Base-by-base conservation (phyloP, 163 green algal genomes). In the Chlamydomonas reinhardtii region DNA sequence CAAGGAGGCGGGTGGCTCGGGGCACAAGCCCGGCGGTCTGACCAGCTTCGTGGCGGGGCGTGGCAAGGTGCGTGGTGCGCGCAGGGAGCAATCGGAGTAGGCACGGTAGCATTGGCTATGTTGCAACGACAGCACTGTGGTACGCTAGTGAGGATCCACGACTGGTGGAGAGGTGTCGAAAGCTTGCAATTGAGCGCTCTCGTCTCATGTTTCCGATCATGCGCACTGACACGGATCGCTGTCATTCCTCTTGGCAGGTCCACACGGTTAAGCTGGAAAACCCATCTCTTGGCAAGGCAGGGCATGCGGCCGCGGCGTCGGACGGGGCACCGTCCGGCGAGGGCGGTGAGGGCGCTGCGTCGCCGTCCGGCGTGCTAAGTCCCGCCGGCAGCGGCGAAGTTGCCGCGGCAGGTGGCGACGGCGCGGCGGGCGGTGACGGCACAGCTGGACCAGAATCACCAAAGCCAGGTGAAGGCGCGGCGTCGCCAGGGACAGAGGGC, bases 231-330 rank as follows among this genome's bases (percentile, higher is more conserved):
- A 14, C 48, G 6, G 6, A 1, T 56, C 12, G 48, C 48, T 56
- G 48, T 56, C 19, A 14, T 56, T 9, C 19, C 6, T 17, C 11
- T 48, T 11, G 1, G 43, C 72, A 84, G 77, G 77, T 76, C 4
- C 77, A 84, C 31, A 22, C 77, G 0, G 22, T 84, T 0, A 84
- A 84, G 77, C 66, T 84, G 16, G 77, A 84, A 24, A 83, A 83
- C 62, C 48, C 48, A 1, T 19, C 48, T 12, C 48, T 56, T 17
- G 9, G 48, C 48, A 56, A 17, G 48, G 48, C 48, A 56, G 48
- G 48, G 48, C 48, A 56, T 9, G 5, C 48, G 48, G 59, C 29
- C 16, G 77, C 29, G 29, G 77, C 6, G 69, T 48, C 31, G 14
- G 43, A 16, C 4, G 77, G n/a, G 19, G 68, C 52, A 48, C 68